Conservation (phyloP, 805 yeast genomes). For the Suhomyces emberorum region DNA sequence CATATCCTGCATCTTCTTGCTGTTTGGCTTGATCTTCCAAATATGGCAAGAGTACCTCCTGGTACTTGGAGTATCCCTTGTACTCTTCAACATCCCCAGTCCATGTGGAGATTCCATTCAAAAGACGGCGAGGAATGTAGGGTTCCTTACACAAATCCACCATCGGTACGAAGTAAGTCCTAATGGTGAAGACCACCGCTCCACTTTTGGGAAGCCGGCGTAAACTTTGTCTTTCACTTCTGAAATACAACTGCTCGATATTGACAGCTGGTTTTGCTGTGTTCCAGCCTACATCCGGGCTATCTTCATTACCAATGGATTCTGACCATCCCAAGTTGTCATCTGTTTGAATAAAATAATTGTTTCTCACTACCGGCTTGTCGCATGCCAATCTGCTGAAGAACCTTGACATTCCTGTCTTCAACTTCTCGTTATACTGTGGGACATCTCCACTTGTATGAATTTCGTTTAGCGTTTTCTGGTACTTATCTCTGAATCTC, state of each 20-base stretch:
- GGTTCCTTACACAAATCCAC: slow-evolving; percentile 56
- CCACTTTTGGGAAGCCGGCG: slow-evolving; percentile 61
- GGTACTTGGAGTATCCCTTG: slow-evolving; percentile 54
- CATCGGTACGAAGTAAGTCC: slow-evolving; percentile 61
- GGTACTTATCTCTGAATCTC: slow-evolving; percentile 60
- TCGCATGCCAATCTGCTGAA: slow-evolving; percentile 55
- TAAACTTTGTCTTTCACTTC: slow-evolving; percentile 64
- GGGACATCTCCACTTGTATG: slow-evolving; percentile 71
- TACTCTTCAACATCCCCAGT: slow-evolving; percentile 56
- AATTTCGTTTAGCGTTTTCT: slow-evolving; percentile 52
- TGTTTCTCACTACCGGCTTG: slow-evolving; percentile 64
- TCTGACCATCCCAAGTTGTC: slow-evolving; percentile 60
- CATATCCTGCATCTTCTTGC: slow-evolving; percentile 44
- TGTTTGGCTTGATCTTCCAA: slow-evolving; percentile 45
- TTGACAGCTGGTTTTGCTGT: slow-evolving; percentile 52
- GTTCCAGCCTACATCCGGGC: slow-evolving; percentile 52
- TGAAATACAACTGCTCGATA: slow-evolving; percentile 47
- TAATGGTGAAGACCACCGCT: slow-evolving; percentile 54
- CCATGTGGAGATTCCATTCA: slow-evolving; percentile 61
- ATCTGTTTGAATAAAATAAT: slow-evolving; percentile 65
- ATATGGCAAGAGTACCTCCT: slow-evolving; percentile 54
- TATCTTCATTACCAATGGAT: slow-evolving; percentile 57
- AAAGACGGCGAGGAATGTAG: slow-evolving; percentile 55
- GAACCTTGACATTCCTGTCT: slow-evolving; percentile 64
- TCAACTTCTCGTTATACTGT: slow-evolving; percentile 54